Base-by-base conservation (phyloP, 2,329 filamentous ascomycete genomes). In the Laburnicola sp. region DNA sequence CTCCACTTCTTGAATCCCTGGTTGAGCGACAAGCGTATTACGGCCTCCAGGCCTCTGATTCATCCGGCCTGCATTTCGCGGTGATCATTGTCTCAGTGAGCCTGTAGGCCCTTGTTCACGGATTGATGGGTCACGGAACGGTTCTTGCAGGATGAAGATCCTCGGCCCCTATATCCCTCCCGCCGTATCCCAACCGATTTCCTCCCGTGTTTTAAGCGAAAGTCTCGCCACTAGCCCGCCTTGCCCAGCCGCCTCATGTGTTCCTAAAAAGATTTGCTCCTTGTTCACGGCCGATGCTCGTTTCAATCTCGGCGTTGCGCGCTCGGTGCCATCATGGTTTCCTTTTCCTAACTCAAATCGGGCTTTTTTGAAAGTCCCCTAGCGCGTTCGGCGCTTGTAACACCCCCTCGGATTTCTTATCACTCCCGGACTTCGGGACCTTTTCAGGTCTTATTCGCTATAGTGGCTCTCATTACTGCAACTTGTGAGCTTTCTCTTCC, bases 221-320 rank as follows among this genome's bases (percentile, higher is more conserved):
- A 50, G 34, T 35, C 37, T 54, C 34, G 47, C 51, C 51, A 50
- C 51, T 54, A 54, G 47, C 47, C 47, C 47, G 35, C 39, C 48
- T 35, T 40, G 23, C 34, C 47, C 52, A 51, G 45, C 52, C 44
- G 45, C 39, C 39, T 46, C 44, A 41, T 41, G 28, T 23, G 41
- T 36, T 45, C 36, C 27, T 41, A 40, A 45, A 50, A 45, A 45
- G 36, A 27, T 45, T 50, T 37, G 22, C 25, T 45, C 27, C 27
- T 26, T 22, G 30, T 36, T 28, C 16, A 28, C 28, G 48, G 36
- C 16, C 35, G 48, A 40, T 35, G 2, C n/a, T 45, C 42, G 48
- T 10, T 23, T 10, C 23, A 25, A 42, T n/a, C 31, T 48, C 45
- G 38, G 45, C 45, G 25, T 42, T 41, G 45, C 45, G 28, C 23